Conservation (phyloP, 164 flowering plant genomes). For the Aristolochia contorta region DNA sequence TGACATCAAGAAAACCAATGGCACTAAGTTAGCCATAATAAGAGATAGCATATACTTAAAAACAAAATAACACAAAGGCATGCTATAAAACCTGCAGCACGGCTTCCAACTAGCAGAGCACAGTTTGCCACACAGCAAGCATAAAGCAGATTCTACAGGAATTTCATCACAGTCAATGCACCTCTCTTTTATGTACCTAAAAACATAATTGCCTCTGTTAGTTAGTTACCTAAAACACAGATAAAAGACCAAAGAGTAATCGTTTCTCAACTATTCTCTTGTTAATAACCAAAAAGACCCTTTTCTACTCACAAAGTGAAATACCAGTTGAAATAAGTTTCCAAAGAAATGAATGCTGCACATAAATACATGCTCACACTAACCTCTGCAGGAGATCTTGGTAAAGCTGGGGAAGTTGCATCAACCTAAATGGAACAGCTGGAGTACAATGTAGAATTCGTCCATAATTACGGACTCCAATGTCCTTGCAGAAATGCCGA, state of each 20-base stretch:
- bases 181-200: slow-evolving; percentile 71
- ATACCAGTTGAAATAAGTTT: too few relatives aligned
- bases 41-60: neutral
- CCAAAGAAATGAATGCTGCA: too few relatives aligned
- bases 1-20: neutral
- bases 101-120: slow-evolving; percentile 67
- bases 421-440: slow-evolving; percentile 70
- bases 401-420: slow-evolving; percentile 69
- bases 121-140: slow-evolving; percentile 84
- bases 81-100: slow-evolving; percentile 73
- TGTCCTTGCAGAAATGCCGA: slow-evolving; percentile 41
- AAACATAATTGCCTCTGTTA: neutral
- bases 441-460: slow-evolving; percentile 36
- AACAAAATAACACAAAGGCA: neutral
- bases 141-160: slow-evolving; percentile 62
- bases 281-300: too few relatives aligned
- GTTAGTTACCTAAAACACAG: too few relatives aligned
- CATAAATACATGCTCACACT: slow-evolving; percentile 2
- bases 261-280: too few relatives aligned
- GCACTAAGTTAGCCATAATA: neutral
- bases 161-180: slow-evolving; percentile 52
- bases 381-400: slow-evolving; percentile 92
- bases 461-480: slow-evolving; percentile 18
- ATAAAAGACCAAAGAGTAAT: too few relatives aligned
- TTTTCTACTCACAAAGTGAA: too few relatives aligned